These are phyloP conservation scores for Lactifluus echinatus DNA, from an alignment of 768 basidiomycete species.

Conservation along the genomic window DNA sequence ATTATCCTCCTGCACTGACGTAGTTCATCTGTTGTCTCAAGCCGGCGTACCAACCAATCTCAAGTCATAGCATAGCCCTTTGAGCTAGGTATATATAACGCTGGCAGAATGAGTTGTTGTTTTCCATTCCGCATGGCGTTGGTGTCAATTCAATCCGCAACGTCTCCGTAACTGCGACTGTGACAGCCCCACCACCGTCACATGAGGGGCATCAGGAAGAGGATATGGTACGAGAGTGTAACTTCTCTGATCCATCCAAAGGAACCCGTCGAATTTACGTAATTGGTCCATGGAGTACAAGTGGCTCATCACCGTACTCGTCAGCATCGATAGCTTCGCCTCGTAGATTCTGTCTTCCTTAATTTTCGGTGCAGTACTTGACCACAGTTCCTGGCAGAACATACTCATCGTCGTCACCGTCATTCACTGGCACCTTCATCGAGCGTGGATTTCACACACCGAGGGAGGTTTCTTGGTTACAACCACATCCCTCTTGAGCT, in stretches of 20 bases:
- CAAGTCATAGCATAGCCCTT: neutral
- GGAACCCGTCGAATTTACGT: no score
- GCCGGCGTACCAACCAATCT: neutral
- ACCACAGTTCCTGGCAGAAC: no score
- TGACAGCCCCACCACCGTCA: no score
- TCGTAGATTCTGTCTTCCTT: slow-evolving; percentile 6
- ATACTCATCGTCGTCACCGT: neutral
- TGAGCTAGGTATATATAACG: neutral
- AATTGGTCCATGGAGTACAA: slow-evolving; percentile 8
- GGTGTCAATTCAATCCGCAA: neutral
- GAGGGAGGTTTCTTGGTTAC: slow-evolving; percentile 4
- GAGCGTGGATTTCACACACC: neutral
- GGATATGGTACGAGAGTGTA: neutral
- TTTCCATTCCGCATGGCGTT: neutral
- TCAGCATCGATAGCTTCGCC: neutral
- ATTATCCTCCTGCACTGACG: no score
- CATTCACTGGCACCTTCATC: neutral
- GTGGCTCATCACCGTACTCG: slow-evolving; percentile 8
- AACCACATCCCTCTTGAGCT: slow-evolving; percentile 10
- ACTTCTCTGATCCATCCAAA: no score
- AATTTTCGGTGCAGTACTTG: no score
- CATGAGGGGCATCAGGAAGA: neutral
- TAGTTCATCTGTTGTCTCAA: neutral
- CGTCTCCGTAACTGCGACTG: neutral
- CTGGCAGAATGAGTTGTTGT: neutral